phyloP scores from a whole-genome alignment of 768 basidiomycete genomes.

The Tylopilus cervinicoccineus region DNA sequence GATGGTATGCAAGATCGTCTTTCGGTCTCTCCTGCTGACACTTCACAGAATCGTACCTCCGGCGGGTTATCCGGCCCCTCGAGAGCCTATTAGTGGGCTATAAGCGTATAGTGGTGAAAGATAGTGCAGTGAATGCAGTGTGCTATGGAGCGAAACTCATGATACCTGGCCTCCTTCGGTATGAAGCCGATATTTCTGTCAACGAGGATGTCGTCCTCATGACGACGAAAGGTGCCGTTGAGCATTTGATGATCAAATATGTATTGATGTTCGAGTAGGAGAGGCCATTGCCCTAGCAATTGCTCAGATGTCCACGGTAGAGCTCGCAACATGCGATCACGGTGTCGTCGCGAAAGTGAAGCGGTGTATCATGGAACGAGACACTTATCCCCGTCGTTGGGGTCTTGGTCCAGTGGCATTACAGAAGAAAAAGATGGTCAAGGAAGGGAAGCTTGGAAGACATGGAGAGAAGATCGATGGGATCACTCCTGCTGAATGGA shows the following conservation, averaged over 20 bases:
- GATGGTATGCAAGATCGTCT: constrained; percentile 59
- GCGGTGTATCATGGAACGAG: constrained; percentile 98
- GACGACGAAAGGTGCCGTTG: constrained; percentile 85
- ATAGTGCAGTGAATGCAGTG: constrained; percentile 97
- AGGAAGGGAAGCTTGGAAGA: constrained; percentile 95
- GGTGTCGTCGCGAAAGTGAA: constrained; percentile 99
- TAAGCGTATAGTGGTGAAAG: constrained; percentile 98
- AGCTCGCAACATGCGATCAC: constrained; percentile 96
- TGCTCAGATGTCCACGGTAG: constrained; percentile 98
- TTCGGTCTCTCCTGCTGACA: constrained; percentile 12
- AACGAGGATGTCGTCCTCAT: constrained; percentile 97
- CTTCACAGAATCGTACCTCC: constrained; percentile 83
- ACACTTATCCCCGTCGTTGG: constrained; percentile 97
- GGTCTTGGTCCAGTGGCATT: constrained; percentile 96
- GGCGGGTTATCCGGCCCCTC: constrained; percentile 89
- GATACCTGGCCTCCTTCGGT: constrained; percentile 97
- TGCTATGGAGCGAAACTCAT: constrained; percentile 99
- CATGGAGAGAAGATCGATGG: constrained; percentile 88
- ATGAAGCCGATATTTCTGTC: constrained; percentile 90
- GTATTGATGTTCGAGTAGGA: constrained; percentile 38
- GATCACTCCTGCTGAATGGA: constrained; percentile 89
- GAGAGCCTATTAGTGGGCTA: constrained; percentile 94
- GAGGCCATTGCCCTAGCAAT: constrained; percentile 94
- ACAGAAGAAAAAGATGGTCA: constrained; percentile 98
- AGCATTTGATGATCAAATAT: background rate